Conservation (phyloP, 768 basidiomycete species). For the Hypholoma sublateritium region DNA sequence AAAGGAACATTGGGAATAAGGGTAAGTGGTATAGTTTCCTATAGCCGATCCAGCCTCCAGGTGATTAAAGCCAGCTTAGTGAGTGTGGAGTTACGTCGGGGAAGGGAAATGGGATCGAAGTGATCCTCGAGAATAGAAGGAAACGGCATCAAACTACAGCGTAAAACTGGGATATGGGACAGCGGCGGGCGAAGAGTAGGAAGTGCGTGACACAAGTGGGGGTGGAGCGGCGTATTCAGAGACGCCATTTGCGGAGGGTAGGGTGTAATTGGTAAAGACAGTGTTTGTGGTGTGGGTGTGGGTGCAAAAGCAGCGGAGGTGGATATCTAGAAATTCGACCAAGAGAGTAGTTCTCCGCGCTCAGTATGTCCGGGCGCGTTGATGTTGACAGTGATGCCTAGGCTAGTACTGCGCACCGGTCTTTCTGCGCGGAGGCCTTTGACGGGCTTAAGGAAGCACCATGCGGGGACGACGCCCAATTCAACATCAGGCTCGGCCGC, state of each 20-base stretch:
- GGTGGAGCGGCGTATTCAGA: too few relatives aligned
- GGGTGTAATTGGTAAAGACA: conserved; percentile 20
- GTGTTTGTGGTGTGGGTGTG: conserved; percentile 22
- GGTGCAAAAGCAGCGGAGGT: neutral
- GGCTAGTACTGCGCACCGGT: conserved; percentile 60
- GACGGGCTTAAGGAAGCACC: conserved; percentile 70
- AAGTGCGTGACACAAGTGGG: too few relatives aligned
- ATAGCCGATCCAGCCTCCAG: neutral
- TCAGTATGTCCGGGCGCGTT: conserved; percentile 37
- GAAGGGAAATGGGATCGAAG: neutral
- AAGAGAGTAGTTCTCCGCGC: conserved; percentile 59
- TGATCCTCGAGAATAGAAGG: neutral
- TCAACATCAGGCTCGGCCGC: conserved; percentile 45
- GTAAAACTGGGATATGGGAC: neutral
- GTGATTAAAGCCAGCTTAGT: neutral
- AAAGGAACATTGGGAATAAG: neutral
- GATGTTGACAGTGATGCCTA: conserved; percentile 62
- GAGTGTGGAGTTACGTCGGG: neutral
- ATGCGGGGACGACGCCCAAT: conserved; percentile 72
- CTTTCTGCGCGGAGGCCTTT: conserved; percentile 60
- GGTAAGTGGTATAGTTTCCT: conserved; percentile 1
- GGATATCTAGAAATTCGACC: conserved; percentile 63
- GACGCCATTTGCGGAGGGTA: neutral
- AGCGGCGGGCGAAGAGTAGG: neutral
- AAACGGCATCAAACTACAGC: neutral